Conservation (phyloP, 495 filamentous ascomycete species). For the Emericellopsis terricola region DNA sequence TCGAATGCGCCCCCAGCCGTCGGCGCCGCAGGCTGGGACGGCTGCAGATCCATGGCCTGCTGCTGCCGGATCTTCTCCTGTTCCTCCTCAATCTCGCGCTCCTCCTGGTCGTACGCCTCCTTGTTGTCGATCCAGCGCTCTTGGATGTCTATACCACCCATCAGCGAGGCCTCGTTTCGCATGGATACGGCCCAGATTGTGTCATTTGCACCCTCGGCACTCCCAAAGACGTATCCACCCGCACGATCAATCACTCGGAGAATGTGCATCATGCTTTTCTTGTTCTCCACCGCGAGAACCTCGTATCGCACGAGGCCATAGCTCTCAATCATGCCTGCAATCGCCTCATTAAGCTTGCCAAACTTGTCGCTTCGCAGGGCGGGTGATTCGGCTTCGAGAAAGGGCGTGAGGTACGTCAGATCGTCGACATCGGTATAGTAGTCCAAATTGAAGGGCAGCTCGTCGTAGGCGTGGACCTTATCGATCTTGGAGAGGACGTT, state of each 20-base stretch:
- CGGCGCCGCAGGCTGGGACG: background rate
- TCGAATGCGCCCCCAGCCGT: background rate
- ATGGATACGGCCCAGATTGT: constrained; percentile 88
- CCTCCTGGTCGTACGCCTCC: constrained; percentile 71
- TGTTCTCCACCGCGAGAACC: constrained; percentile 89
- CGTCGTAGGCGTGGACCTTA: constrained; percentile 57
- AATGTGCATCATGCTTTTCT: constrained; percentile 84
- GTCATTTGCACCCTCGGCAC: constrained; percentile 83
- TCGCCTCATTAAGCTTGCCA: constrained; percentile 62
- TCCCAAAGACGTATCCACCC: constrained; percentile 81
- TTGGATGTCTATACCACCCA: constrained; percentile 77
- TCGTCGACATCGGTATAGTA: constrained; percentile 98
- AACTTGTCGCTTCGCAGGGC: constrained; percentile 52
- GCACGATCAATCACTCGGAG: constrained; percentile 77
- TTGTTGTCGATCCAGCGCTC: constrained; percentile 87
- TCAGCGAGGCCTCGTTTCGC: constrained; percentile 59
- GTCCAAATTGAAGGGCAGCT: constrained; percentile 82
- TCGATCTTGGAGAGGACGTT: constrained; percentile 98
- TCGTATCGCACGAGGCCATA: constrained; percentile 84
- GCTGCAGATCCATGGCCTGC: constrained; percentile 2
- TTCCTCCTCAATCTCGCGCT: constrained; percentile 53
- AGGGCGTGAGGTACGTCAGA: constrained; percentile 63
- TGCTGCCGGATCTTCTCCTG: constrained; percentile 14
- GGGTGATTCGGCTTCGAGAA: constrained; percentile 42
- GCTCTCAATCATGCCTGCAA: constrained; percentile 70